Evolutionary conservation across 2,329 filamentous ascomycete species (phyloP), one percentile per base, ranked within the genome.

Genomic region (Rhynchosporium secalis): DNA sequence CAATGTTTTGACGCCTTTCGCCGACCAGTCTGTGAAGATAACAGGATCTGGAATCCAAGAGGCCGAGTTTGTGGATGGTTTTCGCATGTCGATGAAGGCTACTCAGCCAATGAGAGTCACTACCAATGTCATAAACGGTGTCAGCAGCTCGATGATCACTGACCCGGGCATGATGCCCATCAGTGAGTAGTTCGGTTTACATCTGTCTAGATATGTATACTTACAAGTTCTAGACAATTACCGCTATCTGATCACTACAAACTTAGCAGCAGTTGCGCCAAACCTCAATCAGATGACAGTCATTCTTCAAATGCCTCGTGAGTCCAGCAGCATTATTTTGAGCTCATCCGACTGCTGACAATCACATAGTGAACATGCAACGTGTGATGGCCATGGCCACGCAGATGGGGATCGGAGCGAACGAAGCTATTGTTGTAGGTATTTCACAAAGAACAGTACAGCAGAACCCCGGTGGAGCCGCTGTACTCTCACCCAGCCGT

Each of bases 21-120:
- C 46, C 12, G 20, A 29, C 7, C 43, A 63, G 41, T 54, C 65
- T 29, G 60, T 66, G 12, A 65, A 62, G 29, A 65, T 66, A 43
- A 60, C 57, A 10, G 62, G 65, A 40, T 64, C 62, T 48, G 65
- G 65, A 29, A 66, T 65, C 13, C 65, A 66, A 56, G 65, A 66
- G 56, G 49, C 63, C 26, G 65, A 66, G 46, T 66, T 63, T 43
- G 40, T 43, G 36, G 65, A 66, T 62, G 65, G 65, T 29, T 63
- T 66, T 51, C 60, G 65, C 6, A 65, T 66, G 62, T 56, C 62
- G 3, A 55, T 66, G n/a, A 56, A 46, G 40, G 65, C 65, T 46
- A 61, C 38, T 36, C 54, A 62, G 40, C 62, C 62, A 33, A 66
- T 66, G 65, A 62, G 54, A 12, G 12, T 66, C 28, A 64, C 48